Evolutionary conservation across 371 early-diverging fungal species (phyloP).

Genomic region (Syncephalastrum contaminatum): DNA sequence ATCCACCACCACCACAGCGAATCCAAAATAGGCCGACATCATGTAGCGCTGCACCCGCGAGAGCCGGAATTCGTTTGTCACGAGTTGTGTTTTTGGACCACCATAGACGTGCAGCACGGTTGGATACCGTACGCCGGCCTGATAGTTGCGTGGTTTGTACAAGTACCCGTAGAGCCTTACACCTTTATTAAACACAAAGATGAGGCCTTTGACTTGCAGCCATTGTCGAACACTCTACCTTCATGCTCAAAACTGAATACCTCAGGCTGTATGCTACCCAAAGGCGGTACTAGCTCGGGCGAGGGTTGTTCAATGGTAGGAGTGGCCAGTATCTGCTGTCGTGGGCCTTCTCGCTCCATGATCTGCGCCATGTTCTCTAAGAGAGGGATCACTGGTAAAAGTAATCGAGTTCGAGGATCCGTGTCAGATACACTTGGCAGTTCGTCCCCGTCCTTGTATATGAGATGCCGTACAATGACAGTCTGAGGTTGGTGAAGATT

Average conservation of each 20-base stretch:
- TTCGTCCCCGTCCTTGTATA: constrained; percentile 1
- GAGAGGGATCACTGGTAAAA: too few species aligned
- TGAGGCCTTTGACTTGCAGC: not conserved
- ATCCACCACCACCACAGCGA: constrained; percentile 74
- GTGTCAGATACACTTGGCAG: constrained; percentile 7
- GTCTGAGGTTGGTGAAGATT: constrained; percentile 42
- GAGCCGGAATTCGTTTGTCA: constrained; percentile 71
- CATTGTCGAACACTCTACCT: too few species aligned
- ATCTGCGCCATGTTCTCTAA: too few species aligned
- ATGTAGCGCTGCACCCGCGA: constrained; percentile 65
- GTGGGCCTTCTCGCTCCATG: too few species aligned
- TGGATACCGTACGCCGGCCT: constrained; percentile 52
- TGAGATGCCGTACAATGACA: constrained; percentile 21
- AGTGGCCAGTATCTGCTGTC: too few species aligned
- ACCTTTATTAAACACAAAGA: constrained; percentile 18
- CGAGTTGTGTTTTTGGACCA: constrained; percentile 66
- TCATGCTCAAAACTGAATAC: constrained; percentile 10
- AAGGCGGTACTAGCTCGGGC: too few species aligned
- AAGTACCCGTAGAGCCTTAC: constrained; percentile 60
- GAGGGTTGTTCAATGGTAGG: too few species aligned
- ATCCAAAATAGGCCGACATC: constrained; percentile 64
- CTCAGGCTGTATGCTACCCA: not conserved
- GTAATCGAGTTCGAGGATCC: too few species aligned
- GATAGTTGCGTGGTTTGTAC: constrained; percentile 58
- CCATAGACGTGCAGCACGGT: constrained; percentile 63